Percentiles rank a stretch among this genome's conserved stretches.
Evolutionary conservation across 495 filamentous ascomycete genomes (phyloP).

Genomic region (Letharia lupina): DNA sequence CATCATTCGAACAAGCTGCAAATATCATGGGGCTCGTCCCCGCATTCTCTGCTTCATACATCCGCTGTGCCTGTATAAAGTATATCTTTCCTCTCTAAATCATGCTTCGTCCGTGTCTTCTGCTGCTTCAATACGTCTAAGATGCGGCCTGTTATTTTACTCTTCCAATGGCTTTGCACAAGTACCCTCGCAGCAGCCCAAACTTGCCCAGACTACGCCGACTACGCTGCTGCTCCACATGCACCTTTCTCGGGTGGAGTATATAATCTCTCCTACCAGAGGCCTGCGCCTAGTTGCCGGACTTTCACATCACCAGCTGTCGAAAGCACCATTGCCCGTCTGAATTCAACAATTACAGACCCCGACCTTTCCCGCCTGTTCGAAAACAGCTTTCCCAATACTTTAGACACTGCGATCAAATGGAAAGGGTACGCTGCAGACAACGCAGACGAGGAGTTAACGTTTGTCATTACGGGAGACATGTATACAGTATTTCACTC

Average conservation of each 20-base stretch:
- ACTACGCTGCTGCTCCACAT: conserved; percentile 31
- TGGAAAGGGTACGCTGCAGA: conserved; percentile 50
- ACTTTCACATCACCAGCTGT: conserved; percentile 48
- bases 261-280: conserved; percentile 46
- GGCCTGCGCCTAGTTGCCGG: conserved; percentile 47
- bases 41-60: background rate
- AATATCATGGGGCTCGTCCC: conserved; percentile 2
- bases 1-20: background rate
- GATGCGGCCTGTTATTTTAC: background rate
- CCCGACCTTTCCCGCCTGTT: conserved; percentile 58
- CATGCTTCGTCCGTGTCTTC: background rate
- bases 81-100: background rate
- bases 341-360: conserved; percentile 44
- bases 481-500: conserved; percentile 28
- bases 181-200: background rate
- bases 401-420: conserved; percentile 56
- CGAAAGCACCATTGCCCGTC: conserved; percentile 42
- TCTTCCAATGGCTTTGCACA: background rate
- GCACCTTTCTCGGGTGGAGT: conserved; percentile 30
- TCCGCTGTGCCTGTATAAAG: background rate
- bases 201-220: conserved; percentile 32
- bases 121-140: background rate
- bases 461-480: conserved; percentile 54
- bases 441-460: conserved; percentile 28
- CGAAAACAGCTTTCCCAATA: conserved; percentile 55